Base-by-base conservation (phyloP, 768 basidiomycete genomes). In the Boletus sp. region DNA sequence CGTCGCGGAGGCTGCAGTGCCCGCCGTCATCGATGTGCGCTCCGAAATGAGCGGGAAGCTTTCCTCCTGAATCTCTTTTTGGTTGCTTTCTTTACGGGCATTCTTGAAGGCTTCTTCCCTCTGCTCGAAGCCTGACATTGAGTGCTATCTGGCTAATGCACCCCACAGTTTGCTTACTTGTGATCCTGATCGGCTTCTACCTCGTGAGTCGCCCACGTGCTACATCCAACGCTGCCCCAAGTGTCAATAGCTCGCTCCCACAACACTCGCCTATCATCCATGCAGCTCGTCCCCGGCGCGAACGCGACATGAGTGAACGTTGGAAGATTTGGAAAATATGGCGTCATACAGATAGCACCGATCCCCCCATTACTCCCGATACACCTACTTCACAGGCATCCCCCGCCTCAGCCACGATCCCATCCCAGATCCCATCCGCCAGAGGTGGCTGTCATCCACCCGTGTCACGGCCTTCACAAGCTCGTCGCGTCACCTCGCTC, bases 121-220 rank as follows among this genome's bases (percentile, higher is more conserved):
- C 28, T 7, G 12, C 7, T 33, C 47, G 6, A 47, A 36, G 7
- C 36, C 7, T 55, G 11, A 11, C 33, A 30, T 56, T 32, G 14
- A 14, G 15, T 18, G 18, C 18, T 15, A 18, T 52, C 37, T 57
- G n/a, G 39, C 67, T 69, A 42, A 68, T 36, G 20, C 37, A 30
- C 37, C 17, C 17, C 15, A 18, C 50, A 71, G 70, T 61, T 11
- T 68, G 67, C 40, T 58, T 71, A 17, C 24, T 63, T 28, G 37
- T 61, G 14, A 61, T 71, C 30, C 40, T 71, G 50, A 47, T 61
- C 24, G 71, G 70, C 18, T 71, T 71, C 61, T 69, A 59, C 52
- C 40, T 64, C 50, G 70, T 71, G 50, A 62, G 62, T 45, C 63
- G 60, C 41, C 54, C 40, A 30, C 62, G 50, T 46, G 55, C 28